phyloP scores from a whole-genome alignment of 306 rosid species.

The Cucumis hystrix region DNA sequence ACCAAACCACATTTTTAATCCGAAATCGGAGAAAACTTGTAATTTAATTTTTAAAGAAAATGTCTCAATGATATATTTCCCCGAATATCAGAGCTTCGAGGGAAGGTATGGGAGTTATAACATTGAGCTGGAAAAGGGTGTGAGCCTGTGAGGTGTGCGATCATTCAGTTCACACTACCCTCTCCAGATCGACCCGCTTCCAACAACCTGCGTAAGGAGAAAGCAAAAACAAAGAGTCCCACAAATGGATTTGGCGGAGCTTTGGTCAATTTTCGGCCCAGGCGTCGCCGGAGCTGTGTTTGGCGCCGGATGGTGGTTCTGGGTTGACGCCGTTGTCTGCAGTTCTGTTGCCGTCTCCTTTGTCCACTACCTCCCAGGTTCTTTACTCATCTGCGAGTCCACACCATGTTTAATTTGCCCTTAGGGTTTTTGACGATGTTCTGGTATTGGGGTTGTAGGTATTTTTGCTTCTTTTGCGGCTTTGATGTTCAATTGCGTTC shows the following conservation, averaged over 20 bases:
- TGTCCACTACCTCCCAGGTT: conserved; percentile 90
- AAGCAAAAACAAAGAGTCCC: neutral
- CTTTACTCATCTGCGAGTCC: neutral
- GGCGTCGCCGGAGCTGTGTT: conserved; percentile 85
- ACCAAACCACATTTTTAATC: too few relatives aligned
- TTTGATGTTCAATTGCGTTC: conserved; percentile 95
- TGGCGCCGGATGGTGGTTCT: conserved; percentile 99
- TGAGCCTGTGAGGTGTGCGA: neutral
- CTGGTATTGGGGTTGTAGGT: conserved; percentile 29
- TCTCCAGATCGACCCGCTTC: neutral
- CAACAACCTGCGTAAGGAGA: neutral
- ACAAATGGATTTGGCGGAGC: conserved; percentile 62
- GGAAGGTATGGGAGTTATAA: neutral
- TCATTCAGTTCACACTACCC: neutral
- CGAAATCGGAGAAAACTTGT: too few relatives aligned
- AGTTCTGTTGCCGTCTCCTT: conserved; percentile 70
- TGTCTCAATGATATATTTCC: too few relatives aligned
- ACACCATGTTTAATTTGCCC: neutral
- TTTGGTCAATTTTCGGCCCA: conserved; percentile 96
- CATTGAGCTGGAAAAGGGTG: neutral
- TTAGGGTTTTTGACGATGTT: conserved; percentile 26
- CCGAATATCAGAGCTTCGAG: neutral
- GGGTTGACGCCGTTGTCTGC: conserved; percentile 98
- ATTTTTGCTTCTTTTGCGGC: conserved; percentile 92
- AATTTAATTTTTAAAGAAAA: too few relatives aligned